Percentiles rank a stretch among this genome's conserved stretches.
Evolutionary conservation across 306 rosid genomes (phyloP).

Genomic region (Begonia masoniana): DNA sequence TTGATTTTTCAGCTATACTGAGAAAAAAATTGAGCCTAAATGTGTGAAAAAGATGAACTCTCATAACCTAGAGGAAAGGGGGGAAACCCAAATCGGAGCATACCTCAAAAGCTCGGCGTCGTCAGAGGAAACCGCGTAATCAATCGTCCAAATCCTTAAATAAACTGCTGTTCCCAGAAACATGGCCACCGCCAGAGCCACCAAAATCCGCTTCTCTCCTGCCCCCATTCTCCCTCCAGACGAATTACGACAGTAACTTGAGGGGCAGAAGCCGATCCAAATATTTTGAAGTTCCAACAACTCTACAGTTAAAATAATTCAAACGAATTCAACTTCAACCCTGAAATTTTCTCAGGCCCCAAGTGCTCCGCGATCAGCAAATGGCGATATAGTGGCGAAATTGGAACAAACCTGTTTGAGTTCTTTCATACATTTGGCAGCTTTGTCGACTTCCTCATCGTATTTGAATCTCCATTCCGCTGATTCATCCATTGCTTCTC

Average conservation of each 20-base stretch:
- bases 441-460: slow-evolving; percentile 44
- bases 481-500: slow-evolving; percentile 87
- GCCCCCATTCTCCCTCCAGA: slow-evolving; percentile 10
- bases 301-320: no score
- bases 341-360: no score
- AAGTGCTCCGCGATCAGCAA: no score
- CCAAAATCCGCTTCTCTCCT: slow-evolving; percentile 16
- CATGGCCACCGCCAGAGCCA: slow-evolving; percentile 40
- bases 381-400: no score
- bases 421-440: slow-evolving; percentile 32
- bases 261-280: no score
- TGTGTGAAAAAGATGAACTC: no score
- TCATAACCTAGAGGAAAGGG: no score
- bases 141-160: slow-evolving; percentile 59
- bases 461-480: slow-evolving; percentile 88
- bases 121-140: slow-evolving; percentile 37
- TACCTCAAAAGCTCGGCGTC: slow-evolving; percentile 60
- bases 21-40: no score
- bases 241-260: no score
- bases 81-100: background rate
- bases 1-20: no score
- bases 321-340: no score
- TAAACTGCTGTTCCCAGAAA: slow-evolving; percentile 54
- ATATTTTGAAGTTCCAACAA: no score
- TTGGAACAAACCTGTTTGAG: slow-evolving; percentile 47